Evolutionary conservation across 306 rosid genomes (phyloP).

Genomic region (Sicyos edulis): DNA sequence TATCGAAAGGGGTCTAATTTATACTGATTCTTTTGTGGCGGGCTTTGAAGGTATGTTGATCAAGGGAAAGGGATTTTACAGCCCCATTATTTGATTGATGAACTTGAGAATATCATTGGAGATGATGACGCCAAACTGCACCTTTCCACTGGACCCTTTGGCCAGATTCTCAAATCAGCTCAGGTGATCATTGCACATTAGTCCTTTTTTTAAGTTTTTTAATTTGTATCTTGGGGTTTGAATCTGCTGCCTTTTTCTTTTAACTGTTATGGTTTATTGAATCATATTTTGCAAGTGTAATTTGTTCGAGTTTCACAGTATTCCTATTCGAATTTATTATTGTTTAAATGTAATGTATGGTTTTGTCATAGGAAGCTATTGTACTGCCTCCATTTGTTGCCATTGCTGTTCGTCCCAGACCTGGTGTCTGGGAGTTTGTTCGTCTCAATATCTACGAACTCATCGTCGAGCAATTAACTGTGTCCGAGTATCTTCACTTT

Average conservation of each 20-base stretch:
- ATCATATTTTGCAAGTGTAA: neutral
- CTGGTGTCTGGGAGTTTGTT: slow-evolving; percentile 86
- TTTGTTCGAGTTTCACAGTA: neutral
- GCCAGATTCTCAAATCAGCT: slow-evolving; percentile 46
- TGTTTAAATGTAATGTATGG: neutral
- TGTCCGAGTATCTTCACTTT: slow-evolving; percentile 74
- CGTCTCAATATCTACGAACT: slow-evolving; percentile 80
- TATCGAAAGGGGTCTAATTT: too few species aligned
- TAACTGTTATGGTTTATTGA: neutral
- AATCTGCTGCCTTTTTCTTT: neutral
- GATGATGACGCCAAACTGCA: slow-evolving; percentile 32
- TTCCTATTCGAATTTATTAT: neutral
- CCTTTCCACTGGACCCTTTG: slow-evolving; percentile 43
- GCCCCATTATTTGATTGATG: slow-evolving; percentile 78
- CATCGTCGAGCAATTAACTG: slow-evolving; percentile 72
- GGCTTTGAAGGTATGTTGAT: slow-evolving; percentile 58
- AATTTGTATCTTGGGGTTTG: neutral
- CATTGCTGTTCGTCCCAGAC: slow-evolving; percentile 83
- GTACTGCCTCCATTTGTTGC: slow-evolving; percentile 86
- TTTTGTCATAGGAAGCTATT: slow-evolving; percentile 63
- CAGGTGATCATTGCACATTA: slow-evolving; percentile 26
- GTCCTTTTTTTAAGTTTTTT: neutral
- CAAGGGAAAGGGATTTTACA: slow-evolving; percentile 86
- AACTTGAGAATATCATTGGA: slow-evolving; percentile 43
- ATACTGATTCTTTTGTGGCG: neutral